Percentiles rank a stretch among this genome's conserved stretches.
These are phyloP conservation scores for Rhizopus microsporus DNA, from an alignment of 371 early-diverging fungal species.

Conservation along the genomic window DNA sequence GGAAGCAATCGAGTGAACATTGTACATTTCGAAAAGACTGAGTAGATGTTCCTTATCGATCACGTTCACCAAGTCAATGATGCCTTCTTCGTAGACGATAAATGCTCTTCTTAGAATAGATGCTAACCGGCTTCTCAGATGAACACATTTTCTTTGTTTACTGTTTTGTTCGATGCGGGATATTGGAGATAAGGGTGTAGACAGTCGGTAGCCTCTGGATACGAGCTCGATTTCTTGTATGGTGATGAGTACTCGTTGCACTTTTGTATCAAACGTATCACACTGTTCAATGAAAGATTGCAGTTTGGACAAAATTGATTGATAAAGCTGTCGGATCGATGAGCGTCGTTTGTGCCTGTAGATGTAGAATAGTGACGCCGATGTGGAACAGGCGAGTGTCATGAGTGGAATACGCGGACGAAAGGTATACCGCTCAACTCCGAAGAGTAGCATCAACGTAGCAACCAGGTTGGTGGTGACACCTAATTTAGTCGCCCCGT, in stretches of 20 bases:
- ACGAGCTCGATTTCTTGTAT: conserved; percentile 77
- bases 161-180: conserved; percentile 68
- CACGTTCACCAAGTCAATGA: conserved; percentile 40
- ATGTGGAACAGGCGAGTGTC: conserved; percentile 31
- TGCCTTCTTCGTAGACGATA: conserved; percentile 43
- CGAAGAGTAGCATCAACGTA: conserved; percentile 26
- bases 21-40: conserved; percentile 50
- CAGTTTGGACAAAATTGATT: conserved; percentile 48
- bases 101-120: conserved; percentile 41
- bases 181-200: conserved; percentile 64
- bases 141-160: conserved; percentile 53
- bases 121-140: conserved; percentile 33
- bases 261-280: conserved; percentile 56
- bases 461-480: conserved; percentile 16
- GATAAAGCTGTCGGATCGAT: conserved; percentile 53
- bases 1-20: conserved; percentile 41
- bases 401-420: conserved; percentile 22
- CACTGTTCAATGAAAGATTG: conserved; percentile 55
- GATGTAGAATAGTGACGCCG: conserved; percentile 39
- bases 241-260: conserved; percentile 62
- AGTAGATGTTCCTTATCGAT: conserved; percentile 35
- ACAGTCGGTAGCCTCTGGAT: conserved; percentile 69
- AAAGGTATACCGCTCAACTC: conserved; percentile 25
- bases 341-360: conserved; percentile 51
- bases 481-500: conserved; percentile 19